Evolutionary conservation across 2,329 filamentous ascomycete species (phyloP), one percentile per base, ranked within the genome.

Genomic region (Pestalotiopsis sp.): DNA sequence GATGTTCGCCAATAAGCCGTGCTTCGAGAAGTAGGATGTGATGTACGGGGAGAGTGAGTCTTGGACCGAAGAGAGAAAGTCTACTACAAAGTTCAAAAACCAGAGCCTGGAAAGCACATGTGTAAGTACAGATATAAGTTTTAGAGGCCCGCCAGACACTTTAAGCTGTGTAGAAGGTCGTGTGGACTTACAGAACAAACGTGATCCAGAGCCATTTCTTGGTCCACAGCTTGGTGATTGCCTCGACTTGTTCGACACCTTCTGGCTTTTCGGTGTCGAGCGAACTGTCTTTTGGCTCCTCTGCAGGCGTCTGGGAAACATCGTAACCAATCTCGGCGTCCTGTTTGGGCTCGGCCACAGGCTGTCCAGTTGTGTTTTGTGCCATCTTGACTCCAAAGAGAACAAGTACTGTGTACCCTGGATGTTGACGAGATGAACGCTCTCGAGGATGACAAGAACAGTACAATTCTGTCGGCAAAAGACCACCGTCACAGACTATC

Each of bases 11-110:
- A 61, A n/a, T 38, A 66, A 49, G 11, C 52, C 52, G 56, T 66
- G 65, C 25, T 45, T 45, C 17, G 65, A 66, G 56, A 66, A 66
- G 31, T 40, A 59, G 36, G 52, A 60, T 31, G 57, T 66, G 36
- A 66, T 38, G 57, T 66, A 66, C 1, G 65, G 65, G 0, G 65
- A 41, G 23, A 66, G 65, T 4, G n/a, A 23, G 27, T 45, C 52
- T 20, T 41, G 31, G 11, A 66, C 49, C 40, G 63, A 66, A n/a
- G 63, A 66, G n/a, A 57, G 63, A 13, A 66, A 36, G 38, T 56
- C 63, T 4, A 57, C 31, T 3, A 58, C 49, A 45, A 66, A 66
- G 41, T 23, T 56, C 5, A 66, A 45, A n/a, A 66, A 58, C 63
- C 63, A 66, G 25, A 66, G 31, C 6, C 63, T 66, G 25, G 0